Evolutionary conservation across 2,329 filamentous ascomycete genomes (phyloP).

Genomic region (Lithohypha guttulata): DNA sequence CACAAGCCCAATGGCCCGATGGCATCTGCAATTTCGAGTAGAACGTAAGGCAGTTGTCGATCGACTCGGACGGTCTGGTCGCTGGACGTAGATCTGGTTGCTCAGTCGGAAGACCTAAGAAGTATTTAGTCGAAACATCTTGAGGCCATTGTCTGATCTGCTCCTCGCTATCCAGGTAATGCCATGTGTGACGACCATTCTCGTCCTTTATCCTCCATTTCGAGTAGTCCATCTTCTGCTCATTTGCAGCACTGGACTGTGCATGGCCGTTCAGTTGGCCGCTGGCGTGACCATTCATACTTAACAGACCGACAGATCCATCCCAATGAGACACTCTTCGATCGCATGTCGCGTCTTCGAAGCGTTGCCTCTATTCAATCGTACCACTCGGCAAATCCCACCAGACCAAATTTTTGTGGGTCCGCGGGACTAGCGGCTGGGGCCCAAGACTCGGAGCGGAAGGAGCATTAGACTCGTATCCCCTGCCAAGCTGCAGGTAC

Average conservation of each 20-base stretch:
- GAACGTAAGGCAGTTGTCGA: conserved; percentile 73
- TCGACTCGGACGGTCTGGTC: conserved; percentile 63
- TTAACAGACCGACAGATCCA: no score
- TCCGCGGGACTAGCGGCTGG: no score
- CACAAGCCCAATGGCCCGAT: conserved; percentile 89
- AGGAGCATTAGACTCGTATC: no score
- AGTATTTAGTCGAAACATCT: conserved; percentile 78
- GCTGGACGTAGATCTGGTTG: conserved; percentile 62
- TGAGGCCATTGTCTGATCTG: conserved; percentile 72
- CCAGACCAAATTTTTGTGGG: no score
- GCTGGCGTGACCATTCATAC: no score
- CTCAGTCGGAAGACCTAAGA: conserved; percentile 62
- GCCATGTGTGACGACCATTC: conserved; percentile 81
- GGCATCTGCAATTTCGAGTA: conserved; percentile 82
- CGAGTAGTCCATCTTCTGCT: conserved; percentile 59
- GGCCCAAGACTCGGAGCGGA: no score
- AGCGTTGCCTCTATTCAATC: no score
- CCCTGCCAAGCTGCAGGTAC: no score
- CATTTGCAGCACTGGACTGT: conserved; percentile 12
- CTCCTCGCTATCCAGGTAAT: conserved; percentile 67
- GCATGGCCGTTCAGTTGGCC: conserved; percentile 12
- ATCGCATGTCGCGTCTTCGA: no score
- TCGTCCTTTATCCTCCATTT: conserved; percentile 76
- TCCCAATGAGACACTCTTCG: no score
- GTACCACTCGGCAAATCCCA: no score